Evolutionary conservation across 192 early-diverging fungal species (phyloP), one percentile per base, ranked within the genome.

Genomic region (Gonapodya prolifera): DNA sequence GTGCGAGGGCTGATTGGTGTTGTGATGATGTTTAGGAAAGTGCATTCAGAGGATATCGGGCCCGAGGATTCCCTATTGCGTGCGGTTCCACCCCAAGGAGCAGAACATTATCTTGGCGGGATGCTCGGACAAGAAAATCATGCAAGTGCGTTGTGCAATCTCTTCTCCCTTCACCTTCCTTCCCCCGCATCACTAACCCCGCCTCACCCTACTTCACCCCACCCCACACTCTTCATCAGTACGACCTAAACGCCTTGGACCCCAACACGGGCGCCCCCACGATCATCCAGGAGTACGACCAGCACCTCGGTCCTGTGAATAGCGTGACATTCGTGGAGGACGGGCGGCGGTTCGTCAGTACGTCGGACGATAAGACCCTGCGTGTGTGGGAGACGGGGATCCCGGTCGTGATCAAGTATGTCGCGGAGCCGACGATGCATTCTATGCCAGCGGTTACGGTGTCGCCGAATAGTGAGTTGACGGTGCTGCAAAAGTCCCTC

Each of bases 331-430:
- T 99, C 86, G 91, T 97, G 16, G 96, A 98, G 78, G 91, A 95
- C 13, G 94, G 94, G 83, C 85, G 96, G 69, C 87, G 96, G 33
- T 99, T 99, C 78, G 90, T 99, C 34, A 94, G 95, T 13, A 97
- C 98, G 1, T 93, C 91, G 34, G 96, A 99, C 82, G 98, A 99
- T 86, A 99, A 99, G 83, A 94, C 93, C 28, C 82, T 99, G 77
- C 90, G 98, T 69, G 94, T 91, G 70, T 99, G 98, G 98, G 98
- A 99, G 85, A 97, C 89, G 81, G 96, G 94, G 78, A 99, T 99
- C 79, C 98, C 98, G 1, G 95, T 99, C 1, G 95, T 96, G 35
- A 97, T 99, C 86, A 98, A 98, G 84, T 94, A 95, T 78, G 89
- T 98, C 78, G 95, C 96, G 28, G 98, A 99, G 69, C 92, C 96